Conservation (phyloP, 257 asterid genomes). For the Marsdenia floribunda region DNA sequence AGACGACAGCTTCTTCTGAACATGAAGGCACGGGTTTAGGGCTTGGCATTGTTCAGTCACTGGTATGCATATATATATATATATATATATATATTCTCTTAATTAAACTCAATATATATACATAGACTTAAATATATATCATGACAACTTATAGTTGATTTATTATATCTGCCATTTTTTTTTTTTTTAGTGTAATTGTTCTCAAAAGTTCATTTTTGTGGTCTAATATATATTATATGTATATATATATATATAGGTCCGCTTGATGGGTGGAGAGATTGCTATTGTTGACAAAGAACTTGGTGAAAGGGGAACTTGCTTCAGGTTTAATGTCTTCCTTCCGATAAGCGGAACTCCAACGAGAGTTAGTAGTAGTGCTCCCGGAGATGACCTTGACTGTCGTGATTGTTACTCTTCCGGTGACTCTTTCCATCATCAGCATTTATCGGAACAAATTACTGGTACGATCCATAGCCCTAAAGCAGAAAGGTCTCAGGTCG, state of each 20-base stretch:
- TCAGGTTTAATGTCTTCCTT: conserved; percentile 23
- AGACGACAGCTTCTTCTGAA: conserved; percentile 28
- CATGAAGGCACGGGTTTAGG: conserved; percentile 85
- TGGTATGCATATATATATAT: conserved; percentile 32
- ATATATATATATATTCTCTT: not conserved
- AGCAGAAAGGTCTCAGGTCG: conserved; percentile 38
- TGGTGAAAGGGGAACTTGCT: conserved; percentile 22
- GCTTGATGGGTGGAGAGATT: conserved; percentile 31
- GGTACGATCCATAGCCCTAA: conserved; percentile 26
- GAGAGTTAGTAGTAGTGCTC: not conserved
- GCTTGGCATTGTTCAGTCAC: conserved; percentile 76
- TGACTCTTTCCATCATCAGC: conserved; percentile 20
- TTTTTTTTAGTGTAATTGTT: no score
- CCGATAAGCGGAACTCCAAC: not conserved
- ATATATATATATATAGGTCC: conserved; percentile 9
- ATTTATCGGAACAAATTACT: conserved; percentile 19
- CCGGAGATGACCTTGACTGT: conserved; percentile 26
- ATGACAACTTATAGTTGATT: no score
- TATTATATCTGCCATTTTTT: no score
- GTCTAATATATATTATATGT: not conserved
- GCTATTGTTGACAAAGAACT: conserved; percentile 19
- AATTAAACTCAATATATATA: no score
- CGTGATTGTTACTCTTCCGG: conserved; percentile 10
- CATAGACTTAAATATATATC: no score
- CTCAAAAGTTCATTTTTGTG: not conserved